Evolutionary conservation across 2,329 filamentous ascomycete genomes (phyloP).

Genomic region (Curvularia spicifera): DNA sequence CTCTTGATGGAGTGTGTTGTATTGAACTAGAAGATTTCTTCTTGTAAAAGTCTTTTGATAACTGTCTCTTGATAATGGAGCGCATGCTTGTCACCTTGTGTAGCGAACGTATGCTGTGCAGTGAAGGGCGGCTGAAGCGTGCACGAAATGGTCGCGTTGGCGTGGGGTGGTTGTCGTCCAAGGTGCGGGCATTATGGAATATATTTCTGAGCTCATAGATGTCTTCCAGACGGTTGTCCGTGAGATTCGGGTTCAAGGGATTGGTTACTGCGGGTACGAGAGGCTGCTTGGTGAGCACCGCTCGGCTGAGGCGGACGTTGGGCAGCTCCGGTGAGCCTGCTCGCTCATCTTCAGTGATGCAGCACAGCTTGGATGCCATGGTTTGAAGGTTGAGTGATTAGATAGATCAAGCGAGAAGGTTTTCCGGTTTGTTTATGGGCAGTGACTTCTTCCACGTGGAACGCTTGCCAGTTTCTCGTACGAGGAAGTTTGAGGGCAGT

Average conservation of each 20-base stretch:
- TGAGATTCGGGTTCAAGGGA: conserved; percentile 38
- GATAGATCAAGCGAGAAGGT: background rate
- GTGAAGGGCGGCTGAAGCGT: conserved; percentile 35
- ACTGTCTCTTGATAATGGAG: conserved; percentile 42
- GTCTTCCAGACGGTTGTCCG: conserved; percentile 40
- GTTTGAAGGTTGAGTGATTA: background rate
- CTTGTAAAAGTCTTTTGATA: conserved; percentile 37
- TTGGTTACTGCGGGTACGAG: conserved; percentile 25
- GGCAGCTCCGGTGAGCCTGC: conserved; percentile 43
- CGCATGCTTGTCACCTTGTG: conserved; percentile 47
- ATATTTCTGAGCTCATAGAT: conserved; percentile 44
- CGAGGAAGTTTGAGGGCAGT: background rate
- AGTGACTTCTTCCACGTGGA: conserved; percentile 5
- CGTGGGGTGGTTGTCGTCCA: conserved; percentile 16
- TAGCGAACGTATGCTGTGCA: conserved; percentile 43
- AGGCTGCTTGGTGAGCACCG: conserved; percentile 37
- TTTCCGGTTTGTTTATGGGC: conserved; percentile 9
- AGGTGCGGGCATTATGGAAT: conserved; percentile 38
- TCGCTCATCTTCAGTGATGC: conserved; percentile 36
- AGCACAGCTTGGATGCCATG: conserved; percentile 46
- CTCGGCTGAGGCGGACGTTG: conserved; percentile 39
- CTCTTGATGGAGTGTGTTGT: conserved; percentile 10
- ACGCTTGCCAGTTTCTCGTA: background rate
- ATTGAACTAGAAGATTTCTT: conserved; percentile 14
- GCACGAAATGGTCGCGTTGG: conserved; percentile 24